A percentile compares a stretch with the other conserved stretches of the same genome.
Evolutionary conservation across 1,284 basidiomycete genomes (phyloP).

Genomic region (Gymnopus androsaceus): DNA sequence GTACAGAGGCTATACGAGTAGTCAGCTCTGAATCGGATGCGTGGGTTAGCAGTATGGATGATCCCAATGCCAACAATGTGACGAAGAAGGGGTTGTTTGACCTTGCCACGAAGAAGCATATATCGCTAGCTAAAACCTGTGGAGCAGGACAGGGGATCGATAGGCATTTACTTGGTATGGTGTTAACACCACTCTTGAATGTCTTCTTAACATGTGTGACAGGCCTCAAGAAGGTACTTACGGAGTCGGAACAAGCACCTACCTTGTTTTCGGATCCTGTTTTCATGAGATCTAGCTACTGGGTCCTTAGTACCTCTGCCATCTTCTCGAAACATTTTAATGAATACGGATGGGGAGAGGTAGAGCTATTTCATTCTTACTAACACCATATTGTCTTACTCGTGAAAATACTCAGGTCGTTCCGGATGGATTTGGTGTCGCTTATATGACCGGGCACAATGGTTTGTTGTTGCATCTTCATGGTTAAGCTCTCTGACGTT

Average conservation of each 20-base stretch:
- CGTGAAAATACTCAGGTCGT: conserved; percentile 55
- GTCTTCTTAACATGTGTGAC: background rate
- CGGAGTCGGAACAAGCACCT: conserved; percentile 63
- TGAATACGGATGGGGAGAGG: conserved; percentile 87
- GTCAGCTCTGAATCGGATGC: conserved; percentile 70
- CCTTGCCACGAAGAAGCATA: conserved; percentile 71
- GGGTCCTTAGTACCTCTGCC: conserved; percentile 85
- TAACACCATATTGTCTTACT: background rate
- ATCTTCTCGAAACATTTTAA: conserved; percentile 81
- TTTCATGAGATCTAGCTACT: conserved; percentile 63
- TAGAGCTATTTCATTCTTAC: conserved; percentile 27
- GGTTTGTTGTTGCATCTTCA: conserved; percentile 27
- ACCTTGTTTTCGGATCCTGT: conserved; percentile 75
- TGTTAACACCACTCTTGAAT: background rate
- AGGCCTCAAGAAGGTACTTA: conserved; percentile 71
- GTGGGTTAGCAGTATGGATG: conserved; percentile 78
- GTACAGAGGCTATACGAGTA: conserved; percentile 87
- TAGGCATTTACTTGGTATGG: conserved; percentile 77
- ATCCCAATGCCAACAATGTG: conserved; percentile 36
- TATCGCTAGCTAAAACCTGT: conserved; percentile 69
- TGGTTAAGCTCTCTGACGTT: background rate
- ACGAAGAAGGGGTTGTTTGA: conserved; percentile 62
- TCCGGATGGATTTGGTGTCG: conserved; percentile 63
- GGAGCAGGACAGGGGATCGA: conserved; percentile 79
- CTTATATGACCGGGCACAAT: conserved; percentile 54